A percentile compares a stretch with the other conserved stretches of the same genome.
phyloP scores from a whole-genome alignment of 345 rosid species.

The Populus deltoides region DNA sequence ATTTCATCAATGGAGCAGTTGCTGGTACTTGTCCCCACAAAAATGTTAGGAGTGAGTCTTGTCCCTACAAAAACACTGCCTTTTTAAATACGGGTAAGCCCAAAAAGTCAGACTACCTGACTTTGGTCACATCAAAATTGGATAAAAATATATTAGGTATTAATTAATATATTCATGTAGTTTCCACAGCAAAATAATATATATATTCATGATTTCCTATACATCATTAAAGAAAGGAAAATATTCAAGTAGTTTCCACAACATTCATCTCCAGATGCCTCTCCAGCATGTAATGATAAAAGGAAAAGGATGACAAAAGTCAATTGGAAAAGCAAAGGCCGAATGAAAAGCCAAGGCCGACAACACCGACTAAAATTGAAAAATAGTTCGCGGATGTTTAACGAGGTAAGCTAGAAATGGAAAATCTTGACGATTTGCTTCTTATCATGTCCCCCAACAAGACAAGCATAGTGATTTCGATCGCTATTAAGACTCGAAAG shows the following conservation, averaged over 20 bases:
- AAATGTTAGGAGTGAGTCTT: neutral
- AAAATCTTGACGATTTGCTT: constrained; percentile 4
- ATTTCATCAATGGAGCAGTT: neutral
- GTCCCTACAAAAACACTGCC: neutral
- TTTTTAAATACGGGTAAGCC: neutral
- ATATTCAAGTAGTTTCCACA: constrained; percentile 9
- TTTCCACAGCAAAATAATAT: too few relatives aligned
- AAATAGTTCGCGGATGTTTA: neutral
- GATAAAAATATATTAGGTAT: too few relatives aligned
- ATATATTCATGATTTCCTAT: too few relatives aligned
- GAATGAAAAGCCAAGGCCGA: constrained; percentile 11
- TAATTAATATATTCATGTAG: too few relatives aligned
- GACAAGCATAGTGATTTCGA: too few relatives aligned
- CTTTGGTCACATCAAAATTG: too few relatives aligned
- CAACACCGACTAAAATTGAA: constrained; percentile 20
- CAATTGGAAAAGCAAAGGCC: constrained; percentile 15
- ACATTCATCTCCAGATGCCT: constrained; percentile 27
- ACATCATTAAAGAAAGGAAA: neutral
- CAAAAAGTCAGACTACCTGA: neutral
- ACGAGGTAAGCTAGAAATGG: constrained; percentile 11
- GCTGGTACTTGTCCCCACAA: neutral
- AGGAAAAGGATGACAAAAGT: neutral
- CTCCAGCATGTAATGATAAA: constrained; percentile 3
- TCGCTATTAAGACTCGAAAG: neutral
- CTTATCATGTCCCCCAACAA: neutral